Conservation (phyloP, 208 protist genomes). For the Wallacemonas rigidus region DNA sequence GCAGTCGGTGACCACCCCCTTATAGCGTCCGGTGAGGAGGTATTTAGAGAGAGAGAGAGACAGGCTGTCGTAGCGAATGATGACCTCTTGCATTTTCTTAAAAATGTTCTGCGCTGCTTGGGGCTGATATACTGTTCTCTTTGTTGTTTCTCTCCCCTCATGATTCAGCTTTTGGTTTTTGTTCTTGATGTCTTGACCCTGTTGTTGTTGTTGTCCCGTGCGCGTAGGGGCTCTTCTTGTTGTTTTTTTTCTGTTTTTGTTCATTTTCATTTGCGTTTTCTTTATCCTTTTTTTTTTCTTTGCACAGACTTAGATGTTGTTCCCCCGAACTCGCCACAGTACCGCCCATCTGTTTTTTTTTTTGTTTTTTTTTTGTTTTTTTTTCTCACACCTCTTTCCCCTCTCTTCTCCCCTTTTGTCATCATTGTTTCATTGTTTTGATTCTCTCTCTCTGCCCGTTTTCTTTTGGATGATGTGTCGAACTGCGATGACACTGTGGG, state of each 20-base stretch:
- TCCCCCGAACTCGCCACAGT: not conserved
- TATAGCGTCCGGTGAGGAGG: too few relatives aligned
- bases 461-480: slow-evolving; percentile 1
- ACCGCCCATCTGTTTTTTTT: slow-evolving; percentile 7
- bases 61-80: too few relatives aligned
- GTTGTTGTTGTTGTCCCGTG: slow-evolving; percentile 10
- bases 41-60: too few relatives aligned
- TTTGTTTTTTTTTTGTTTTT: slow-evolving; percentile 9
- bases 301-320: not conserved
- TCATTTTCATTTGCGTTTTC: slow-evolving; percentile 17
- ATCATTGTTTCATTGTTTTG: not conserved
- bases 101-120: not conserved
- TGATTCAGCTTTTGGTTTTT: not conserved
- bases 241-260: not conserved
- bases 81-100: too few relatives aligned
- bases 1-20: too few relatives aligned
- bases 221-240: slow-evolving; percentile 16
- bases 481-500: not conserved
- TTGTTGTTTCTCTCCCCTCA: not conserved
- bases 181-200: not conserved
- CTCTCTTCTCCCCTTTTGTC: not conserved
- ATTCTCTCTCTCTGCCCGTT: not conserved
- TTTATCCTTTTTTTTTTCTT: slow-evolving; percentile 19
- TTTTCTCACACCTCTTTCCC: not conserved
- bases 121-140: not conserved